These are phyloP conservation scores for Peronospora belbahrii DNA, from an alignment of 352 stramenopile species.

Conservation along the genomic window DNA sequence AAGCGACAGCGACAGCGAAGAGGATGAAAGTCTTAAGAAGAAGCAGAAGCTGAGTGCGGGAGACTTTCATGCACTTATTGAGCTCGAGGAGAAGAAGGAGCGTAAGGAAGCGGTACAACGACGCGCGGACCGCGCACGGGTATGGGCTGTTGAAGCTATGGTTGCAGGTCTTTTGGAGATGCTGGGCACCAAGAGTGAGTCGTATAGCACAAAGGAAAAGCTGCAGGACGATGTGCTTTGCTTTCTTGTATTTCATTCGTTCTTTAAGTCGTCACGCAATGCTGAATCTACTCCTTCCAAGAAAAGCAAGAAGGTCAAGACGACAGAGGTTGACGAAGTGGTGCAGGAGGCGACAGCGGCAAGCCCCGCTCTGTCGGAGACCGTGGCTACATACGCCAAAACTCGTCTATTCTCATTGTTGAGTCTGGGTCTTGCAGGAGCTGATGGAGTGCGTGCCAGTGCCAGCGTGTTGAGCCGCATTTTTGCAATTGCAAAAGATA, in stretches of 20 bases:
- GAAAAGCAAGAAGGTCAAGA: slow-evolving; percentile 44
- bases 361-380: slow-evolving; percentile 39
- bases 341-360: slow-evolving; percentile 20
- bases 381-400: slow-evolving; percentile 37
- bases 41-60: slow-evolving; percentile 35
- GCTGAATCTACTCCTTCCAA: slow-evolving; percentile 32
- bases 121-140: slow-evolving; percentile 51
- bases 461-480: slow-evolving; percentile 44
- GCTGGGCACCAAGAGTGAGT: slow-evolving; percentile 21
- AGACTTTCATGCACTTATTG: slow-evolving; percentile 61
- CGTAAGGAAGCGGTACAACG: slow-evolving; percentile 44
- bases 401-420: slow-evolving; percentile 65
- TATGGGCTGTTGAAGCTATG: slow-evolving; percentile 71
- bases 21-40: slow-evolving; percentile 22
- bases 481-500: slow-evolving; percentile 29
- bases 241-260: slow-evolving; percentile 67
- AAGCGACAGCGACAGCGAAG: slow-evolving; percentile 34
- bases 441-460: slow-evolving; percentile 17
- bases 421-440: slow-evolving; percentile 43
- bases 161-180: slow-evolving; percentile 37
- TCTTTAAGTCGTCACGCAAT: slow-evolving; percentile 33
- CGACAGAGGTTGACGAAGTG: slow-evolving; percentile 10
- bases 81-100: slow-evolving; percentile 73
- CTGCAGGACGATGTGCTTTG: slow-evolving; percentile 40
- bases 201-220: slow-evolving; percentile 7